Evolutionary conservation across 306 rosid species (phyloP).

Genomic region (Vigna nakashimae): DNA sequence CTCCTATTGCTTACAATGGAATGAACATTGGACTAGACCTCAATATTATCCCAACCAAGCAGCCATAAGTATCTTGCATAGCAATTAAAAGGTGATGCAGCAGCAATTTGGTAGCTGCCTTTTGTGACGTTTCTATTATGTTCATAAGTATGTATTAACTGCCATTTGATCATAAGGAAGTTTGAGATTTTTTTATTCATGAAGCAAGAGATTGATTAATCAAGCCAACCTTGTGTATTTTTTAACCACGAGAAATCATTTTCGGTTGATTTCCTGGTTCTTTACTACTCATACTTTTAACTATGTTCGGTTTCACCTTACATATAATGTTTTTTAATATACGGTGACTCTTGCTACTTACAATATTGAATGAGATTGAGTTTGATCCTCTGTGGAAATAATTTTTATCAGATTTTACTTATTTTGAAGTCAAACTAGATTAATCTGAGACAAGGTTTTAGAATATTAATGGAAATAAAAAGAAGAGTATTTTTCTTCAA

Average conservation of each 20-base stretch:
- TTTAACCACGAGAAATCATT: slow-evolving; percentile 10
- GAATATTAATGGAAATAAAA: too few relatives aligned
- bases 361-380: too few relatives aligned
- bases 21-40: slow-evolving; percentile 80
- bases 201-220: slow-evolving; percentile 30
- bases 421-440: too few relatives aligned
- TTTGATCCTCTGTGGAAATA: too few relatives aligned
- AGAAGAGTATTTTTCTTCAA: not conserved
- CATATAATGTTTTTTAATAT: too few relatives aligned
- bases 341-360: too few relatives aligned
- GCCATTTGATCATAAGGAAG: slow-evolving; percentile 22
- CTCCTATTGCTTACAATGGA: slow-evolving; percentile 96
- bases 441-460: too few relatives aligned
- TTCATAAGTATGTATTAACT: slow-evolving; percentile 28
- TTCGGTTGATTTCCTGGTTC: slow-evolving; percentile 27
- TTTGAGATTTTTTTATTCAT: slow-evolving; percentile 8
- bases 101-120: slow-evolving; percentile 34
- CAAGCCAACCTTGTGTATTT: slow-evolving; percentile 35
- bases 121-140: slow-evolving; percentile 23
- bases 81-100: slow-evolving; percentile 4
- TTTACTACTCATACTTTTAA: slow-evolving; percentile 14
- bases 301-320: slow-evolving; percentile 1
- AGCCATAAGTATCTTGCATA: slow-evolving; percentile 39
- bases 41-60: slow-evolving; percentile 52
- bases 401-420: too few relatives aligned